Conservation (phyloP, 805 yeast species). For the Ogataea nonfermentans region DNA sequence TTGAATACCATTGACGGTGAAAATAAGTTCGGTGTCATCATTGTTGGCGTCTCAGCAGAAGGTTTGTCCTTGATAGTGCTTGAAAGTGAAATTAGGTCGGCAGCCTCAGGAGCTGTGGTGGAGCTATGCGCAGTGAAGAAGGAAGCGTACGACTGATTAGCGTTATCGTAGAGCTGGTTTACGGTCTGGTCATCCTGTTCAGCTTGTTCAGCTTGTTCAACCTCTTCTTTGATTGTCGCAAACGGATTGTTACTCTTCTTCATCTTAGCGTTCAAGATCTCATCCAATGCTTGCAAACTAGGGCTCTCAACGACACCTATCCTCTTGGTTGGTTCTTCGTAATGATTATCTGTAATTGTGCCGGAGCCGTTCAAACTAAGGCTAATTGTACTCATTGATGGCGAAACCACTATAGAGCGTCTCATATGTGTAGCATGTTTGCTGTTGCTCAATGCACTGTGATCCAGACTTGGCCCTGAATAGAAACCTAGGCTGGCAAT, state of each 20-base stretch:
- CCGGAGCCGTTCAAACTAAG: neutral
- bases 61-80: slow-evolving; percentile 25
- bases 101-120: slow-evolving; percentile 15
- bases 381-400: slow-evolving; percentile 31
- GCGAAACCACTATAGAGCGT: slow-evolving; percentile 33
- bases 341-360: neutral
- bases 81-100: slow-evolving; percentile 31
- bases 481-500: slow-evolving; percentile 23
- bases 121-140: slow-evolving; percentile 33
- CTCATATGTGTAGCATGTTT: slow-evolving; percentile 33
- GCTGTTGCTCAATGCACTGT: slow-evolving; percentile 20
- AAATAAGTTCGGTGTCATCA: slow-evolving; percentile 30
- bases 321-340: slow-evolving; percentile 32
- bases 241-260: slow-evolving; percentile 9
- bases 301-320: slow-evolving; percentile 37
- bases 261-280: slow-evolving; percentile 31
- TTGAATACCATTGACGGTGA: slow-evolving; percentile 32
- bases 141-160: slow-evolving; percentile 30
- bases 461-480: slow-evolving; percentile 32
- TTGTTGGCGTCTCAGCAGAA: slow-evolving; percentile 3
- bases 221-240: slow-evolving; percentile 19
- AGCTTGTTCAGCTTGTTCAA: slow-evolving; percentile 13
- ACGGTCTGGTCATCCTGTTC: neutral
- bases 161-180: slow-evolving; percentile 3
- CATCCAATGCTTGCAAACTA: slow-evolving; percentile 35